phyloP scores from a whole-genome alignment of 495 filamentous ascomycete species.

The Penicillium macrosclerotiorum region DNA sequence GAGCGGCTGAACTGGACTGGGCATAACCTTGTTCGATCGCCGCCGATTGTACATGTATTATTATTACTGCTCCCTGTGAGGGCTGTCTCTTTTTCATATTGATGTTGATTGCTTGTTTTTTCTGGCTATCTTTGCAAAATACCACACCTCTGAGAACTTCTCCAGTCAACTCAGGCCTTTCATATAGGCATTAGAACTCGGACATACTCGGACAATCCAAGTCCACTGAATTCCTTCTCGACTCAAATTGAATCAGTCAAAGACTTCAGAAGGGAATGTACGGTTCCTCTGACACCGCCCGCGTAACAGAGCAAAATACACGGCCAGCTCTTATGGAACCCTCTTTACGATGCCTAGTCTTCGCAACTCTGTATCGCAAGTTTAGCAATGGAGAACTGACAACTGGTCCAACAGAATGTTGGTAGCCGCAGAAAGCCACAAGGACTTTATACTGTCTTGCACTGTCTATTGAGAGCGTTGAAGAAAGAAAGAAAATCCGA shows the following conservation, averaged over 20 bases:
- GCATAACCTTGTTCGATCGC: constrained; percentile 3
- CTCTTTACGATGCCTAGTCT: constrained; percentile 60
- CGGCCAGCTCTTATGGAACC: constrained; percentile 92
- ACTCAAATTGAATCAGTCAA: no score
- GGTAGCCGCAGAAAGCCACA: constrained; percentile 48
- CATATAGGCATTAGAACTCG: no score
- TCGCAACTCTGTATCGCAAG: constrained; percentile 81
- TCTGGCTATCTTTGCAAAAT: constrained; percentile 13
- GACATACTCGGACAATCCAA: no score
- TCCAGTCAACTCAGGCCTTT: no score
- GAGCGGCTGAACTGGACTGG: constrained; percentile 6
- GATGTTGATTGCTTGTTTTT: no score
- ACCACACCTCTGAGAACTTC: no score
- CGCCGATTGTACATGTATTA: constrained; percentile 31
- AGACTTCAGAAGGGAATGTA: constrained; percentile 47
- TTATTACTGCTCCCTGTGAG: constrained; percentile 14
- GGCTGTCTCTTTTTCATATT: constrained; percentile 9
- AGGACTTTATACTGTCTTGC: constrained; percentile 63
- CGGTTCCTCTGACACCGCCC: constrained; percentile 89
- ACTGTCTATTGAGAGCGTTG: constrained; percentile 88
- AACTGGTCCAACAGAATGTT: constrained; percentile 66
- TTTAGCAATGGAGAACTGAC: constrained; percentile 62
- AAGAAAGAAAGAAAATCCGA: constrained; percentile 40
- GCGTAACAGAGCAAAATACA: constrained; percentile 69
- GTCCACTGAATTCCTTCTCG: no score